phyloP scores from a whole-genome alignment of 2,329 filamentous ascomycete genomes.

The Penicillium crustosum region DNA sequence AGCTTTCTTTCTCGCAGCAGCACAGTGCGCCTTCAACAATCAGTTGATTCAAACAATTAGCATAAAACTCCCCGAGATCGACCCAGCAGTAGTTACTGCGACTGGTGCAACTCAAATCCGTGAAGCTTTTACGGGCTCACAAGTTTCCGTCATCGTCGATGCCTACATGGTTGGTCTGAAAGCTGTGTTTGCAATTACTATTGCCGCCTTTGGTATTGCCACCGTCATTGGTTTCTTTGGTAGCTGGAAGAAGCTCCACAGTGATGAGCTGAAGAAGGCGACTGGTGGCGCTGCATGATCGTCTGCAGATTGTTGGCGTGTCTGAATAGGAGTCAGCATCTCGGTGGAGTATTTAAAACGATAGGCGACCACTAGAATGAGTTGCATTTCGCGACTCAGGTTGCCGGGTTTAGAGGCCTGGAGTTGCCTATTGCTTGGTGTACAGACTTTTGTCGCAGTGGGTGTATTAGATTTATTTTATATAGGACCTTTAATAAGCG shows the following conservation, averaged over 20 bases:
- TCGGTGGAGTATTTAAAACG: neutral
- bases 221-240: conserved; percentile 9
- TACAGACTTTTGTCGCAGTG: neutral
- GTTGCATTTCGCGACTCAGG: neutral
- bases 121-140: neutral
- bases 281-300: neutral
- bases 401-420: neutral
- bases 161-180: conserved; percentile 14
- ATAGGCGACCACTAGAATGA: neutral
- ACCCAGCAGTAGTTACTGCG: neutral
- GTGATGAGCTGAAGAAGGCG: neutral
- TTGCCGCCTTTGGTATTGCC: conserved; percentile 23
- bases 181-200: conserved; percentile 7
- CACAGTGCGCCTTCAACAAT: conserved; percentile 34
- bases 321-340: neutral
- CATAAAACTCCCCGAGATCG: neutral
- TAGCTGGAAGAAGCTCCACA: neutral
- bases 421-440: neutral
- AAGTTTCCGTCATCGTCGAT: neutral
- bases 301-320: neutral
- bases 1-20: conserved; percentile 32
- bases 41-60: conserved; percentile 17
- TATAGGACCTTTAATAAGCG: neutral
- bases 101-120: conserved; percentile 13
- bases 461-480: neutral